Evolutionary conservation across 805 yeast genomes (phyloP).

Genomic region (Cyberlindnera amylophila): DNA sequence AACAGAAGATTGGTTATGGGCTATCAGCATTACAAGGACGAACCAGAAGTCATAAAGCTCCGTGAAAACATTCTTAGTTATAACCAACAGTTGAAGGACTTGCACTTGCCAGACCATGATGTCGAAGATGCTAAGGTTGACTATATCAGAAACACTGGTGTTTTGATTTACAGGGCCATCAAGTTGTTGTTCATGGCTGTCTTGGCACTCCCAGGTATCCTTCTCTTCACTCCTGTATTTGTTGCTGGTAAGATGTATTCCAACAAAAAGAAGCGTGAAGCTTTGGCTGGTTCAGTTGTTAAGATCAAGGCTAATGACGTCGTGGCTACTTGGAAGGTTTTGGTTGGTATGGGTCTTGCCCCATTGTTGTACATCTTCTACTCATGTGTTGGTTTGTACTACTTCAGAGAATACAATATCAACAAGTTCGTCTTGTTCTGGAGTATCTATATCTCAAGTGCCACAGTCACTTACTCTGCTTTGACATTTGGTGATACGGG

Average conservation of each 20-base stretch:
- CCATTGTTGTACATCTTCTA: constrained; percentile 82
- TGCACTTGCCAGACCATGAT: constrained; percentile 53
- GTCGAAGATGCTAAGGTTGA: constrained; percentile 53
- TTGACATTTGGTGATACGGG: constrained; percentile 91
- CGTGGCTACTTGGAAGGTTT: constrained; percentile 94
- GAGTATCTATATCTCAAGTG: constrained; percentile 62
- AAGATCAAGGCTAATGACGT: constrained; percentile 92
- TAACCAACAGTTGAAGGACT: constrained; percentile 57
- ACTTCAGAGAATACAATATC: constrained; percentile 31
- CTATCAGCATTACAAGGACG: constrained; percentile 67
- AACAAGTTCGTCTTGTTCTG: constrained; percentile 29
- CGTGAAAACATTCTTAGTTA: constrained; percentile 64
- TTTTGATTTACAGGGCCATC: constrained; percentile 54
- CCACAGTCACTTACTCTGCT: constrained; percentile 81
- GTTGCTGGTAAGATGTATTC: constrained; percentile 73
- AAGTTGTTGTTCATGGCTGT: constrained; percentile 54
- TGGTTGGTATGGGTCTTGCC: constrained; percentile 84
- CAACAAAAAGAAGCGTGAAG: constrained; percentile 65
- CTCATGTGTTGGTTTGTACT: constrained; percentile 53
- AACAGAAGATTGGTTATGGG: constrained; percentile 84
- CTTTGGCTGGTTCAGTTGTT: constrained; percentile 82
- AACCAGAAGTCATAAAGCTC: constrained; percentile 60
- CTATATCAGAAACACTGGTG: constrained; percentile 43
- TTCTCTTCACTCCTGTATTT: constrained; percentile 86
- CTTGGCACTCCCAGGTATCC: constrained; percentile 82